Evolutionary conservation across 208 protist species (phyloP).

Genomic region (Leishmania braziliensis): DNA sequence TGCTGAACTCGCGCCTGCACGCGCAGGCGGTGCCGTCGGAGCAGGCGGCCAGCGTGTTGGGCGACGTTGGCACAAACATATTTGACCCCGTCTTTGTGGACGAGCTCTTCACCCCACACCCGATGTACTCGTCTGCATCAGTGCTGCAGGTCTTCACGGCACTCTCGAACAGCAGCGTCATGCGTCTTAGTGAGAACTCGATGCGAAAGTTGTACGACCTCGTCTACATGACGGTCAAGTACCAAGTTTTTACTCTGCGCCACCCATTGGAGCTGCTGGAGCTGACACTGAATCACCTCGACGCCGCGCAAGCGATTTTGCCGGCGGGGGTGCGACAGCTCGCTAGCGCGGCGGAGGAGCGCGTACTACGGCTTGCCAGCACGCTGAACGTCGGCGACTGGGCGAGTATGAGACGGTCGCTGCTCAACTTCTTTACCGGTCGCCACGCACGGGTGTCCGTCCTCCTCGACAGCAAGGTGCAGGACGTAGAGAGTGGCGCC

Average conservation of each 20-base stretch:
- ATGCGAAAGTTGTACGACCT: conserved; percentile 94
- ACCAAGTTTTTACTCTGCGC: conserved; percentile 74
- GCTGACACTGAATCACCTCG: conserved; percentile 89
- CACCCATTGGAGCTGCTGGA: conserved; percentile 88
- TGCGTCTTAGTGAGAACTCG: conserved; percentile 81
- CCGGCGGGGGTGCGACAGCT: conserved; percentile 12
- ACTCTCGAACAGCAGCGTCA: conserved; percentile 83
- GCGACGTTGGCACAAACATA: conserved; percentile 80
- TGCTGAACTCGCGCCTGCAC: conserved; percentile 86
- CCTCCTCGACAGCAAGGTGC: conserved; percentile 77
- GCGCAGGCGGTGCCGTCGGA: conserved; percentile 75
- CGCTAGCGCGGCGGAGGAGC: conserved; percentile 27
- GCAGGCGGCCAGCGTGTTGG: conserved; percentile 51
- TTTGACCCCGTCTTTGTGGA: conserved; percentile 76
- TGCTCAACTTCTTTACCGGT: conserved; percentile 75
- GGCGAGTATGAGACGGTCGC: conserved; percentile 55
- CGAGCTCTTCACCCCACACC: conserved; percentile 87
- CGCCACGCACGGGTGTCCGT: conserved; percentile 86
- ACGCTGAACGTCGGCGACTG: conserved; percentile 48
- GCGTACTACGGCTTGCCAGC: conserved; percentile 32
- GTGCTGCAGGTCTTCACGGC: conserved; percentile 79
- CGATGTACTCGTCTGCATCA: conserved; percentile 62
- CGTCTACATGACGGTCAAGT: conserved; percentile 94
- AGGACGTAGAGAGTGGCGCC: conserved; percentile 58
- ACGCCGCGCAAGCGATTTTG: conserved; percentile 53